These are phyloP conservation scores for Vitis cinerea DNA, from an alignment of 164 flowering plant species.

Conservation along the genomic window DNA sequence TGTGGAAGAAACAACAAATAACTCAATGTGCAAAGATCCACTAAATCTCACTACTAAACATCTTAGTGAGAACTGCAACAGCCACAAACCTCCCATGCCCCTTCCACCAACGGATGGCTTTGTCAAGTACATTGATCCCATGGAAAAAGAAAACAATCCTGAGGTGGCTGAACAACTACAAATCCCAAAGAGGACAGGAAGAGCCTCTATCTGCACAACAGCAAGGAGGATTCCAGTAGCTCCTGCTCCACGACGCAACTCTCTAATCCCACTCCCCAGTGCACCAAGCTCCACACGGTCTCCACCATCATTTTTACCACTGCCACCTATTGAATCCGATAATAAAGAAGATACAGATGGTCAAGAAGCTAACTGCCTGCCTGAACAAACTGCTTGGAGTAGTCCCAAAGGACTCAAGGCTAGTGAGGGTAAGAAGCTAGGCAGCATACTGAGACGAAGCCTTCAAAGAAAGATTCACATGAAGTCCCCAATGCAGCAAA, in stretches of 20 bases:
- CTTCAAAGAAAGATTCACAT: slow-evolving; percentile 58
- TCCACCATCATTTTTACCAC: slow-evolving; percentile 27
- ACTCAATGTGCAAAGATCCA: slow-evolving; percentile 27
- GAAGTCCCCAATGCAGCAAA: slow-evolving; percentile 57
- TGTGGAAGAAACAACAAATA: slow-evolving; percentile 23
- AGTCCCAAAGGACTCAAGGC: slow-evolving; percentile 42
- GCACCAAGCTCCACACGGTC: slow-evolving; percentile 8
- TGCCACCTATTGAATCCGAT: slow-evolving; percentile 26
- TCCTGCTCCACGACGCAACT: slow-evolving; percentile 64
- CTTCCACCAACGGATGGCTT: slow-evolving; percentile 27
- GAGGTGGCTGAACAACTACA: slow-evolving; percentile 34
- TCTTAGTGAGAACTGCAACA: slow-evolving; percentile 42
- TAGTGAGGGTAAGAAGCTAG: slow-evolving; percentile 48
- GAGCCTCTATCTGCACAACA: slow-evolving; percentile 65
- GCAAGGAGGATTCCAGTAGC: slow-evolving; percentile 30
- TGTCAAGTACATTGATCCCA: slow-evolving; percentile 29
- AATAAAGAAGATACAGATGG: slow-evolving; percentile 29
- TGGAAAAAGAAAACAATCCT: slow-evolving; percentile 83
- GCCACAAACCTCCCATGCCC: slow-evolving; percentile 27
- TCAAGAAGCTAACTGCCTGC: slow-evolving; percentile 28
- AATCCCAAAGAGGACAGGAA: slow-evolving; percentile 51
- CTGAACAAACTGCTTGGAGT: slow-evolving; percentile 32
- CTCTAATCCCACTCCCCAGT: slow-evolving; percentile 68
- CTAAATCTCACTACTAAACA: slow-evolving; percentile 28
- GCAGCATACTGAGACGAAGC: slow-evolving; percentile 63